Conservation (phyloP, 2,329 filamentous ascomycete species). For the Trichoderma aggressivum region DNA sequence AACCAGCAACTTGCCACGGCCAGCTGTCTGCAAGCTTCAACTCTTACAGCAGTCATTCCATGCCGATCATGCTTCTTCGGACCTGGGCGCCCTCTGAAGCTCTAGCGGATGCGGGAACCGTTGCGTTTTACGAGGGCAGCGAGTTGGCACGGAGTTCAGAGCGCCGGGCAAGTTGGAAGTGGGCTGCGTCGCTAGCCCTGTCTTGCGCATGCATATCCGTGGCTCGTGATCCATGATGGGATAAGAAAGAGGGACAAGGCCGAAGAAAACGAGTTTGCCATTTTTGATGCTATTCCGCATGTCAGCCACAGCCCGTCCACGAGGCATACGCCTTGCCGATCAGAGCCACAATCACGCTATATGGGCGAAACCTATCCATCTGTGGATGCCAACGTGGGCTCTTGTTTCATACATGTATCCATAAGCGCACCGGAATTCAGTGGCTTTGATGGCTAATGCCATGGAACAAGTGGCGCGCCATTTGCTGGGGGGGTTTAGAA, state of each 20-base stretch:
- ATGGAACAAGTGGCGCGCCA: constrained; percentile 5
- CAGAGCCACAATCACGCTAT: constrained; percentile 17
- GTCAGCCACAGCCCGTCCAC: neutral
- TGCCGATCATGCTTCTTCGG: constrained; percentile 4
- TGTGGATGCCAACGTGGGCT: neutral
- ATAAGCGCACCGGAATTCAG: constrained; percentile 4
- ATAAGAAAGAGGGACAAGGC: neutral
- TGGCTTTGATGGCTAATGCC: constrained; percentile 10
- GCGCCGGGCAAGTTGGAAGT: neutral
- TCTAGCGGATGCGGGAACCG: neutral
- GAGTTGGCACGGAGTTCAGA: neutral
- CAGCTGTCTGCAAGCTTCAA: neutral
- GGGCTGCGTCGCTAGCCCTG: constrained; percentile 1
- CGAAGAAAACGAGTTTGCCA: neutral
- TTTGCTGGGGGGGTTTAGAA: neutral
- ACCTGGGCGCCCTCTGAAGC: neutral
- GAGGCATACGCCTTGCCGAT: constrained; percentile 7
- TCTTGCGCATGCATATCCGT: constrained; percentile 16
- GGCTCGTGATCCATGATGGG: constrained; percentile 7
- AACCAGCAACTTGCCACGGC: constrained; percentile 1
- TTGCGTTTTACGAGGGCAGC: neutral
- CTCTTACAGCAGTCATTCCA: neutral
- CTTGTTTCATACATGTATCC: constrained; percentile 3
- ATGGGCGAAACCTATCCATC: neutral
- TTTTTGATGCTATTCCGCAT: neutral